Percentiles rank a stretch among this genome's conserved stretches.
Evolutionary conservation across 176 grass and related monocot genomes (phyloP).

Genomic region (Tillandsia fasciculata): DNA sequence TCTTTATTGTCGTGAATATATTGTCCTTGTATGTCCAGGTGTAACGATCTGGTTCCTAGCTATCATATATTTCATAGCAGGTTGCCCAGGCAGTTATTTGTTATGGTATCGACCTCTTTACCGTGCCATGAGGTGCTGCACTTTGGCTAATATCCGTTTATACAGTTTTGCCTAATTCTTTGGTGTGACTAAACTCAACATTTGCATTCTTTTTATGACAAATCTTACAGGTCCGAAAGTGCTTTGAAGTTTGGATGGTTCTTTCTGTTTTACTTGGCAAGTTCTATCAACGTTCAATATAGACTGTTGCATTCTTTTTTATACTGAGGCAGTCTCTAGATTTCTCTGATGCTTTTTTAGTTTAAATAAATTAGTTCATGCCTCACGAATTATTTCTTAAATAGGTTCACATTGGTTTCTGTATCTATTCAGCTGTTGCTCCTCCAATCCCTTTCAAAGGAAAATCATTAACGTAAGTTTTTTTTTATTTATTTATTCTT

Average conservation of each 20-base stretch:
- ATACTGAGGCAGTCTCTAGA: background rate
- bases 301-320: no score
- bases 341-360: background rate
- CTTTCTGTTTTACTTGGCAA: conserved; percentile 62
- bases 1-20: background rate
- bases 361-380: background rate
- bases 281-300: background rate
- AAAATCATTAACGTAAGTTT: conserved; percentile 62
- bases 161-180: background rate
- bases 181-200: background rate
- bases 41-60: conserved; percentile 75
- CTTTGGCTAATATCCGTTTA: background rate
- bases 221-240: conserved; percentile 52
- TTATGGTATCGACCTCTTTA: conserved; percentile 72
- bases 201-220: background rate
- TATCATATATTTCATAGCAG: conserved; percentile 62
- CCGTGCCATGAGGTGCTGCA: conserved; percentile 53
- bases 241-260: conserved; percentile 67
- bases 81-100: conserved; percentile 54
- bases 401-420: conserved; percentile 65
- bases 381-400: conserved; percentile 17
- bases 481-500: background rate
- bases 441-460: conserved; percentile 54
- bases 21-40: conserved; percentile 30
- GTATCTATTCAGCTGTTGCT: conserved; percentile 52